These are phyloP conservation scores for Bocquillonia castaneifolia DNA, from an alignment of 441 rosid genomes.

Conservation along the genomic window DNA sequence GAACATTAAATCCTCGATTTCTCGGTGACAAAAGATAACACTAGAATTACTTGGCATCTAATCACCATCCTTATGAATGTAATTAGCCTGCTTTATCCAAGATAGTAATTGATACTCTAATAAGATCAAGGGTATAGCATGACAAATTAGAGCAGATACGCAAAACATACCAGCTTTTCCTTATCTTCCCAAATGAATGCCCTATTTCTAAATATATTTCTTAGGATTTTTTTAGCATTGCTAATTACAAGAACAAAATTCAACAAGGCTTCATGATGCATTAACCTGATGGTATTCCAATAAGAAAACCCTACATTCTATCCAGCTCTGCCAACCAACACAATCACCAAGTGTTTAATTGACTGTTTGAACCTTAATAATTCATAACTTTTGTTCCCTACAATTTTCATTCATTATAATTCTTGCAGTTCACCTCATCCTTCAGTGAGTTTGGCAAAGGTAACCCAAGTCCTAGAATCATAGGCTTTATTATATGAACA, in stretches of 20 bases:
- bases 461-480: not conserved
- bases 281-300: too few species aligned
- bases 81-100: too few species aligned
- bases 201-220: too few species aligned
- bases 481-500: not conserved
- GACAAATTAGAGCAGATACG: not conserved
- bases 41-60: too few species aligned
- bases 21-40: too few species aligned
- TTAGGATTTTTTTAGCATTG: too few species aligned
- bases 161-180: not conserved
- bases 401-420: not conserved
- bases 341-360: too few species aligned
- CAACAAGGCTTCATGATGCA: not conserved
- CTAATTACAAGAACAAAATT: too few species aligned
- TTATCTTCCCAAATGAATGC: not conserved
- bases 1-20: too few species aligned
- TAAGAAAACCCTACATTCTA: too few species aligned
- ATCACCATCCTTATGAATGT: too few species aligned
- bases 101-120: not conserved
- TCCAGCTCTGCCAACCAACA: too few species aligned
- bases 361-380: not conserved
- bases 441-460: not conserved
- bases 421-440: not conserved
- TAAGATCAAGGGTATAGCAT: not conserved
- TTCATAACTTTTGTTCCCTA: not conserved